Conservation (phyloP, 1,284 basidiomycete genomes). For the Cystobasidiaceae sp. region DNA sequence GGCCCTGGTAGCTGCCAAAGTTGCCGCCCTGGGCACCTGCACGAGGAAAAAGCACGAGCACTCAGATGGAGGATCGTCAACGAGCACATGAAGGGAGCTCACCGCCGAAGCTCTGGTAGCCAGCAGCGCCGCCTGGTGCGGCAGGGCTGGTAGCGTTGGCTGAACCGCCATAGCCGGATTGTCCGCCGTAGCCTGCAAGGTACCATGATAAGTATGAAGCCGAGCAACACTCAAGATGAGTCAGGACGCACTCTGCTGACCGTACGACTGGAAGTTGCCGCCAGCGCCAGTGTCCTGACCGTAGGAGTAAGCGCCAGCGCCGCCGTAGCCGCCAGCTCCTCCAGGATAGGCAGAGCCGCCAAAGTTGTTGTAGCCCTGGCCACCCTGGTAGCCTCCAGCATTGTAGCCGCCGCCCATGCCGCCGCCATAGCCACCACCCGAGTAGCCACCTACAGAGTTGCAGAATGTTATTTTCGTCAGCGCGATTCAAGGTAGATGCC, state of each 20-base stretch:
- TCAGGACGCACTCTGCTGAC: background rate
- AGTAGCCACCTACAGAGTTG: too few species aligned
- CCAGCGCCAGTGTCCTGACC: conserved; percentile 6
- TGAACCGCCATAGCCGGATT: conserved; percentile 13
- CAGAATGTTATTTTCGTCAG: too few species aligned
- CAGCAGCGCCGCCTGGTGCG: background rate
- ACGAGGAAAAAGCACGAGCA: background rate
- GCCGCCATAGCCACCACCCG: too few species aligned
- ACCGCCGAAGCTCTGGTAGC: background rate
- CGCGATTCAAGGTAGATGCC: too few species aligned
- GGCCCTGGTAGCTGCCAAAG: conserved; percentile 9
- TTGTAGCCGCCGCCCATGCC: background rate
- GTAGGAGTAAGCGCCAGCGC: too few species aligned
- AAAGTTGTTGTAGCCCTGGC: background rate
- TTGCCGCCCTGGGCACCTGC: conserved; percentile 27
- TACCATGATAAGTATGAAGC: too few species aligned
- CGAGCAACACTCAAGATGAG: too few species aligned
- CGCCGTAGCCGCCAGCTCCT: conserved; percentile 3
- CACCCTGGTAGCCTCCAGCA: background rate
- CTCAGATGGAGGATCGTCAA: too few species aligned
- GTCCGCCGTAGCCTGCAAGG: conserved; percentile 12
- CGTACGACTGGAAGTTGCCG: conserved; percentile 8
- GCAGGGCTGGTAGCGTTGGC: too few species aligned
- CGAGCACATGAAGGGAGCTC: background rate
- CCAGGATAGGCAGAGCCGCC: too few species aligned